Base-by-base conservation (phyloP, 495 filamentous ascomycete genomes). In the Articulospora tetracladia region DNA sequence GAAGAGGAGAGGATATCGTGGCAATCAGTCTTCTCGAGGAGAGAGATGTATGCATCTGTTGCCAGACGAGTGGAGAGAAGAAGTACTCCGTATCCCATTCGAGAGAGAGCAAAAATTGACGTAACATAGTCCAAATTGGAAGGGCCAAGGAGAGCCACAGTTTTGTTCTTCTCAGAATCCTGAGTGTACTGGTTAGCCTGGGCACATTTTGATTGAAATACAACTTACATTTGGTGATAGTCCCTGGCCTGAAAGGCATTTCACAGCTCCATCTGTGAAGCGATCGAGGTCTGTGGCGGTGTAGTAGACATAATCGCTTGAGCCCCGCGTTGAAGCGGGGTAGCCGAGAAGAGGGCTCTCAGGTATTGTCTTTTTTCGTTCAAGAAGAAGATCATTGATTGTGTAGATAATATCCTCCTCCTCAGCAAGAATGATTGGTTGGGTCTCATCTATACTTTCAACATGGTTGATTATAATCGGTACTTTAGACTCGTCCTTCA, bases 51-150 rank as follows among this genome's bases (percentile, higher is more conserved):
- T 27, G 83, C 83, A 3, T 71, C 67, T 0, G 76, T 70, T 8
- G 80, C 75, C 17, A 86, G 68, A 36, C 84, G 78, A 17, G 82
- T 81, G 0, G 84, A 88, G 12, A 88, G 69, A 61, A 82, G 79
- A 64, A 88, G 75, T 23, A 79, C 73, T 6, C 78, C 81, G 60
- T 81, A 83, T 24, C 84, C 84, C 2, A 86, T 67, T 19, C 84
- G 75, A 53, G 76, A 78, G 4, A 87, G 72, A 1, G 82, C 84
- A 53, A 85, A 84, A 39, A 85, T 76, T 1, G 79, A 76, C 54
- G 83, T 58, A 1, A 83, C 71, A 72, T 82, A 86, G 41, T 79
- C 77, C 2, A 86, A 63, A 57, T 84, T 78, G 2, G 83, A 84
- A 22, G 70, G 67, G 0, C 79, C 79, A n/a, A 84, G 73, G 0